Evolutionary conservation across 2,329 filamentous ascomycete genomes (phyloP).

Genomic region (Curvularia sp.): DNA sequence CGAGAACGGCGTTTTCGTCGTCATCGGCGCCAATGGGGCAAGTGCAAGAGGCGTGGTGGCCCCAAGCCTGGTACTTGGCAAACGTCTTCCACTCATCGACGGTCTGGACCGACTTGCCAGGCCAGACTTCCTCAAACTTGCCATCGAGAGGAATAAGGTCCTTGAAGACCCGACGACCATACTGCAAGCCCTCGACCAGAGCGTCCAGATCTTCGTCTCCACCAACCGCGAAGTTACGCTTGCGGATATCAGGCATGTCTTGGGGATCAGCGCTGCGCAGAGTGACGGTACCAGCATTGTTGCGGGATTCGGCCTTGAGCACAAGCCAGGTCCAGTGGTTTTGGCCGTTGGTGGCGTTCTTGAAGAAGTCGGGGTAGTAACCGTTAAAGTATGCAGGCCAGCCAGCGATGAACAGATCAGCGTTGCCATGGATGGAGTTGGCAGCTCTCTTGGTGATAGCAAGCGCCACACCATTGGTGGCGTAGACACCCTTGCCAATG

Average conservation of each 20-base stretch:
- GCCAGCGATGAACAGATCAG: conserved; percentile 63
- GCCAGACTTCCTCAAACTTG: conserved; percentile 57
- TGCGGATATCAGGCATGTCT: conserved; percentile 65
- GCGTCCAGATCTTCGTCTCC: conserved; percentile 58
- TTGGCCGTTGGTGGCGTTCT: conserved; percentile 54
- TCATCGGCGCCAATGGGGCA: conserved; percentile 62
- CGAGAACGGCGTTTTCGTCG: conserved; percentile 61
- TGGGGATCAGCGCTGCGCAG: conserved; percentile 67
- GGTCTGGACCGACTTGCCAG: conserved; percentile 55
- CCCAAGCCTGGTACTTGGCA: conserved; percentile 44
- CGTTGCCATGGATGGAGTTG: conserved; percentile 52
- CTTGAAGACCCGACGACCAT: conserved; percentile 56
- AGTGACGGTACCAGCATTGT: conserved; percentile 66
- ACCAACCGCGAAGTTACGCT: conserved; percentile 27
- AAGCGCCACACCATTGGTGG: conserved; percentile 62
- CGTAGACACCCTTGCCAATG: conserved; percentile 54
- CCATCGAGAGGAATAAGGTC: conserved; percentile 54
- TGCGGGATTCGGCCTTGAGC: conserved; percentile 68
- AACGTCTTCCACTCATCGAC: conserved; percentile 53
- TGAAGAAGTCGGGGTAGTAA: conserved; percentile 62
- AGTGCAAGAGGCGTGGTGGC: conserved; percentile 65
- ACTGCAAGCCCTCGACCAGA: conserved; percentile 62
- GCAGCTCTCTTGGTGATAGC: conserved; percentile 53
- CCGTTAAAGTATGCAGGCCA: conserved; percentile 62
- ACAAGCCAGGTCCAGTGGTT: conserved; percentile 59